Conservation (phyloP, 1,139 yeast genomes). For the Wickerhamiella pararugosa region DNA sequence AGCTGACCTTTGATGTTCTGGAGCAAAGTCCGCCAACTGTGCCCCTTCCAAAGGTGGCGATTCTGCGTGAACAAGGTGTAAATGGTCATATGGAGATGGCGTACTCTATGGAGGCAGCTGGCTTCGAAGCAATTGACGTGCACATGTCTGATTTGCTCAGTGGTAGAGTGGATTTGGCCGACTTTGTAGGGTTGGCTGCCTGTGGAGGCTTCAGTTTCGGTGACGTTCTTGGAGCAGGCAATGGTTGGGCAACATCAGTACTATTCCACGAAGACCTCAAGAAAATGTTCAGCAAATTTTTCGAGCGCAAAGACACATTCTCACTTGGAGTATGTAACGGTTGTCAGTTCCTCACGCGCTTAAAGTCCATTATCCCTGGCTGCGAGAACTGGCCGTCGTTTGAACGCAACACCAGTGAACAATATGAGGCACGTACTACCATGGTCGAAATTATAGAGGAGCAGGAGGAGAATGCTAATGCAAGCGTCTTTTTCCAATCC, state of each 20-base stretch:
- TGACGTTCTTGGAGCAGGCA: constrained; percentile 97
- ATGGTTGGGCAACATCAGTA: constrained; percentile 99
- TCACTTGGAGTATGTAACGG: constrained; percentile 99
- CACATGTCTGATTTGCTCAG: constrained; percentile 88
- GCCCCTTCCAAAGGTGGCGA: constrained; percentile 76
- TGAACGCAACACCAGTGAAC: constrained; percentile 84
- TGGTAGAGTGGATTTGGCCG: constrained; percentile 58
- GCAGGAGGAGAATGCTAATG: constrained; percentile 18
- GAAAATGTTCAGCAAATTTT: constrained; percentile 60
- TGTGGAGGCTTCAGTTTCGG: constrained; percentile 99
- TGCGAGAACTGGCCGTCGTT: constrained; percentile 95
- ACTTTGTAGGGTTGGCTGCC: constrained; percentile 89
- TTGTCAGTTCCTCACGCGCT: constrained; percentile 87
- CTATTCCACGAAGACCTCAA: constrained; percentile 69
- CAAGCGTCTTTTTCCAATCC: constrained; percentile 66
- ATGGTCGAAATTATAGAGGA: constrained; percentile 62
- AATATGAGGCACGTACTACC: constrained; percentile 89
- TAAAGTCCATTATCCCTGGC: constrained; percentile 84
- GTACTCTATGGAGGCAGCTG: constrained; percentile 90
- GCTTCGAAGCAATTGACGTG: constrained; percentile 83
- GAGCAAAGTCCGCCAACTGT: constrained; percentile 19
- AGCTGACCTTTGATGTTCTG: constrained; percentile 44
- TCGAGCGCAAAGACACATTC: constrained; percentile 82
- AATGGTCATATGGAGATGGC: constrained; percentile 99
- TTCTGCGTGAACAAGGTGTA: constrained; percentile 96